These are phyloP conservation scores for Coemansia reversa DNA, from an alignment of 192 early-diverging fungal species.

Conservation along the genomic window DNA sequence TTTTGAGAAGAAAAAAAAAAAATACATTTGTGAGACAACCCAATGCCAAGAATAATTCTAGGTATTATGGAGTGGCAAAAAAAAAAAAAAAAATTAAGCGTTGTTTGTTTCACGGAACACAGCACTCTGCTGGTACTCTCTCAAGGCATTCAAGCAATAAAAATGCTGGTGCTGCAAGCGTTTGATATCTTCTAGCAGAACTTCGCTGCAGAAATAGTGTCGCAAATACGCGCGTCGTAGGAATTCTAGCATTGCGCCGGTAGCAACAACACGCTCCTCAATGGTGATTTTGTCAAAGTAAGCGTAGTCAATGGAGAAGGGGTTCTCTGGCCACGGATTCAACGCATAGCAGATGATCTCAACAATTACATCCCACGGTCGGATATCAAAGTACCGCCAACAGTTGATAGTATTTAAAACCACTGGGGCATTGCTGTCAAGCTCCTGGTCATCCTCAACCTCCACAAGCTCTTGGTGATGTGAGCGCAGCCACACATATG, in stretches of 20 bases:
- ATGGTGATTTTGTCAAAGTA: slow-evolving; percentile 63
- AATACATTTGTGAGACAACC: neutral
- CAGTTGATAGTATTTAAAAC: slow-evolving; percentile 63
- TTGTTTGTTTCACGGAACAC: slow-evolving; percentile 18
- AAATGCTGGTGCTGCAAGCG: slow-evolving; percentile 41
- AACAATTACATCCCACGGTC: slow-evolving; percentile 66
- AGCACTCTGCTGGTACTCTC: slow-evolving; percentile 35
- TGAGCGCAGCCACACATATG: slow-evolving; percentile 71
- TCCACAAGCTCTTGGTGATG: slow-evolving; percentile 60
- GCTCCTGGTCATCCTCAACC: slow-evolving; percentile 46
- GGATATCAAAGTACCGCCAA: slow-evolving; percentile 64
- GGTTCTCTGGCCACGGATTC: slow-evolving; percentile 61
- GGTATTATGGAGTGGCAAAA: neutral
- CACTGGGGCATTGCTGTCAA: slow-evolving; percentile 63
- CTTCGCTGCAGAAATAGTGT: slow-evolving; percentile 54
- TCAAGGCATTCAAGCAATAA: slow-evolving; percentile 35
- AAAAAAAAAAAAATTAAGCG: neutral
- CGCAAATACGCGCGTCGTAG: slow-evolving; percentile 60
- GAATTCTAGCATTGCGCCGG: slow-evolving; percentile 69
- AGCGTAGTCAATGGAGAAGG: slow-evolving; percentile 62
- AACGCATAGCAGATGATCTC: slow-evolving; percentile 64
- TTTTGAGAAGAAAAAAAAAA: neutral
- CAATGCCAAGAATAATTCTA: neutral
- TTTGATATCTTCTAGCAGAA: slow-evolving; percentile 44
- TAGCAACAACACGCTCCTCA: slow-evolving; percentile 64